phyloP scores from a whole-genome alignment of 2,329 filamentous ascomycete species.

The Leptographium wingfieldii region DNA sequence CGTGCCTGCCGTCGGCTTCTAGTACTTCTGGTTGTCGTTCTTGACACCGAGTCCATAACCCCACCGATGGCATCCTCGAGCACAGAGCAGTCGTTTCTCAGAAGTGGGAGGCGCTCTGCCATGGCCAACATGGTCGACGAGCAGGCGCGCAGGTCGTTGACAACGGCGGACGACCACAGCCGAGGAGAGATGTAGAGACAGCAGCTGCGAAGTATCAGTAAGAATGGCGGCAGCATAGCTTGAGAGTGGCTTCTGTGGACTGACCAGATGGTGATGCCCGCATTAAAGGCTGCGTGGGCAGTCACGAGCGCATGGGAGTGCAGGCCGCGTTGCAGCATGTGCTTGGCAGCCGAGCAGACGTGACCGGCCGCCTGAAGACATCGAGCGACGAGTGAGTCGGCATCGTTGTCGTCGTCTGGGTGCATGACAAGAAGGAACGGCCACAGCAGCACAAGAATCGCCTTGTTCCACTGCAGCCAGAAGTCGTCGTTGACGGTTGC shows the following conservation, averaged over 20 bases:
- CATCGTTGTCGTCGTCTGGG: constrained; percentile 17
- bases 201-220: constrained; percentile 13
- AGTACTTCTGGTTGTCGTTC: background rate
- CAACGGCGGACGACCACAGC: constrained; percentile 32
- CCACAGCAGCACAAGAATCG: constrained; percentile 36
- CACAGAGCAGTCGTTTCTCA: constrained; percentile 32
- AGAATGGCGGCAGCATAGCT: background rate
- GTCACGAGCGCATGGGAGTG: constrained; percentile 30
- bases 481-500: constrained; percentile 21
- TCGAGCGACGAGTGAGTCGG: constrained; percentile 31
- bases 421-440: constrained; percentile 32
- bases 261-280: constrained; percentile 24
- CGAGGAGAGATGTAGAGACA: constrained; percentile 25
- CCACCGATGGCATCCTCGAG: constrained; percentile 33
- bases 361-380: constrained; percentile 26
- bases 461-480: constrained; percentile 35
- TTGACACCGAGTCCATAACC: constrained; percentile 24
- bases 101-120: constrained; percentile 32
- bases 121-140: constrained; percentile 35
- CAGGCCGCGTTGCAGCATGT: constrained; percentile 24
- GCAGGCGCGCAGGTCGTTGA: constrained; percentile 34
- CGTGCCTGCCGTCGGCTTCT: background rate
- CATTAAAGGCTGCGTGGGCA: constrained; percentile 28
- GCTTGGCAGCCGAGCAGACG: constrained; percentile 27
- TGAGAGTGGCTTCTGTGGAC: background rate